Evolutionary conservation across 2,329 filamentous ascomycete genomes (phyloP).

Genomic region (Pestalotiopsis sp.): DNA sequence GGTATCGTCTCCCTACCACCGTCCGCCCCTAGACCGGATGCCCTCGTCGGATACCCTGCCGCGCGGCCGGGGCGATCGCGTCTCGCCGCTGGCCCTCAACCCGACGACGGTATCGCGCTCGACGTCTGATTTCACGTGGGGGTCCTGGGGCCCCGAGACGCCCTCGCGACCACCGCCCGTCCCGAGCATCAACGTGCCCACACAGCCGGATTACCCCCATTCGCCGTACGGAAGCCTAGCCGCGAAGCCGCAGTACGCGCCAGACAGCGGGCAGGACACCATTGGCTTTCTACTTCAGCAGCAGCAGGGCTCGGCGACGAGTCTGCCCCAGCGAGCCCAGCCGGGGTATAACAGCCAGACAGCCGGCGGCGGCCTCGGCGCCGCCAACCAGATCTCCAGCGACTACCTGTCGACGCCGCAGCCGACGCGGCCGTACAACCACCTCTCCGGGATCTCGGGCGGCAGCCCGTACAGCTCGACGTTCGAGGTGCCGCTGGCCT

Average conservation of each 20-base stretch:
- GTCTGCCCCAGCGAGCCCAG: not conserved
- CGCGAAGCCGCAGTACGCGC: not conserved
- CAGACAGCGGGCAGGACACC: not conserved
- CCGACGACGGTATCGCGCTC: not conserved
- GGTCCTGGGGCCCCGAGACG: slow-evolving; percentile 4
- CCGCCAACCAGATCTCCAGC: not conserved
- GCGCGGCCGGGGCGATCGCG: not conserved
- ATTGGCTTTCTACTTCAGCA: slow-evolving; percentile 2
- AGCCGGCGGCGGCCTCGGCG: not conserved
- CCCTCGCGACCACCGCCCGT: not conserved
- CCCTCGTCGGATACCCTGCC: slow-evolving; percentile 4
- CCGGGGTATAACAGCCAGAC: not conserved
- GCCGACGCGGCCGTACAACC: not conserved
- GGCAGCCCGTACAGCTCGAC: slow-evolving; percentile 10
- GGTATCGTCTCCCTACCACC: not conserved
- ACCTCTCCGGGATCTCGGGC: not conserved
- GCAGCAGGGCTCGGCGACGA: not conserved
- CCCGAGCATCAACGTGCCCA: not conserved
- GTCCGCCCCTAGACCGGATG: not conserved
- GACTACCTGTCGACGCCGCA: not conserved
- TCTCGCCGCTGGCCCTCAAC: slow-evolving; percentile 12
- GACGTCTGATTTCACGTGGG: slow-evolving; percentile 3
- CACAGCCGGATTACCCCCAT: not conserved
- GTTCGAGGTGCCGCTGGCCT: slow-evolving; percentile 1
- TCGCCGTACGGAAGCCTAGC: not conserved